These are phyloP conservation scores for Pelargonium nanum DNA, from an alignment of 345 rosid genomes.

Conservation along the genomic window DNA sequence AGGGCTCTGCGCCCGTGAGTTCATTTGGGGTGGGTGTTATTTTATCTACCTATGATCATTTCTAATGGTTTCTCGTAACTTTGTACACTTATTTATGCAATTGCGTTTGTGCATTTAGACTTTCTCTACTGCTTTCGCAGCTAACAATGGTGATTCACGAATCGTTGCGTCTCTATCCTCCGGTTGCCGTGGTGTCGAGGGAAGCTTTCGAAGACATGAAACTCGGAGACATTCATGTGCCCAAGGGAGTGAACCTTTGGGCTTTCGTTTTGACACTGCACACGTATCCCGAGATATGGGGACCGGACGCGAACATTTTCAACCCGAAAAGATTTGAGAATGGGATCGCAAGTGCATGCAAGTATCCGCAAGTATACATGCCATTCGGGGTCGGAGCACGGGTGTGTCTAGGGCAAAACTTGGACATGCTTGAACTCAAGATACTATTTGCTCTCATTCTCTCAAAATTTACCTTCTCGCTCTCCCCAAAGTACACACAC, in stretches of 20 bases:
- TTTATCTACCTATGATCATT: no score
- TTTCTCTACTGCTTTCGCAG: background rate
- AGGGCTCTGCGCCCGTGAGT: no score
- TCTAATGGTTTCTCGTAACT: background rate
- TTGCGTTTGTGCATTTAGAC: background rate
- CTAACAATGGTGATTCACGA: conserved; percentile 14
- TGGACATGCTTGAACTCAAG: conserved; percentile 21
- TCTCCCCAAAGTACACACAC: conserved; percentile 25
- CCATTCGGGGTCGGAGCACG: conserved; percentile 25
- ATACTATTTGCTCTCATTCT: conserved; percentile 18
- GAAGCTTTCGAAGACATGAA: conserved; percentile 5
- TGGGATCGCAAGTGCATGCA: conserved; percentile 25
- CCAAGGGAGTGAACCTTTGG: conserved; percentile 11
- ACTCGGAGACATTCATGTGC: conserved; percentile 5
- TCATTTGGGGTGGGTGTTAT: no score
- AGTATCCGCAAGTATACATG: conserved; percentile 20
- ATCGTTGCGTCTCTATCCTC: conserved; percentile 8
- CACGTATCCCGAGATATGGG: conserved; percentile 18
- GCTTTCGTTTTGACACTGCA: conserved; percentile 6
- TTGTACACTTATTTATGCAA: background rate
- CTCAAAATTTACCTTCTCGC: conserved; percentile 18
- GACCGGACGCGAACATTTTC: conserved; percentile 20
- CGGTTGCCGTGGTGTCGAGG: conserved; percentile 5
- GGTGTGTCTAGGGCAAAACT: conserved; percentile 19
- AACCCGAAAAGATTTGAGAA: conserved; percentile 17